Base-by-base conservation (phyloP, 345 rosid species). In the Gossypium stocksii region DNA sequence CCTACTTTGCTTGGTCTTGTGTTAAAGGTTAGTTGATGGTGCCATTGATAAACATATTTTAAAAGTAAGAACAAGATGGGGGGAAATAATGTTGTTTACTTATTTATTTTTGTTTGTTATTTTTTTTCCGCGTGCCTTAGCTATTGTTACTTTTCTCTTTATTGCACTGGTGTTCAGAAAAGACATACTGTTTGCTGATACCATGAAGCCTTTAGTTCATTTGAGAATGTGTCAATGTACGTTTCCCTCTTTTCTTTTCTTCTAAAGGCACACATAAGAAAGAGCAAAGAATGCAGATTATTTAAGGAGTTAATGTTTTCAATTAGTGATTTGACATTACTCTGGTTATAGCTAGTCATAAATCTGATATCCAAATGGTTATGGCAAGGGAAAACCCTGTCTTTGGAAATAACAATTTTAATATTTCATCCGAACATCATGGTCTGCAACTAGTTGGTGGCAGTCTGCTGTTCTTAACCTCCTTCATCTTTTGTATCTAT, bases 21-120 rank as follows among this genome's bases (percentile, higher is more conserved):
- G 19, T 46, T 66, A 14, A 66, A 45, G 54, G 71, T 22, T 66
- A 46, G 71, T 66, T 45, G 38, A 45, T 45, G 71, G 45, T 22
- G 12, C 23, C 23, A 54, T 13, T 7, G 27, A 66, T 13, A 4
- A 45, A 14, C 71, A 20, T 34, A 66, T 22, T 66, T 20, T 45
- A 20, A 46, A 46, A 45, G 54, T 48, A 66, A 66, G 71, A 66
- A 13, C 22, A 45, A 22, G 19, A 45, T 22, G 22, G 34, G 45
- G 29, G 44, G 70, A 45, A 66, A 22, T 45, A 22, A 45, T 46
- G 19, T 48, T 66, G 19, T 20, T 45, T 13, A 22, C 13, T 12
- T 41, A 41, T 38, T 64, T 34, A 38, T 64, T 64, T 9, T 44
- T 20, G 29, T 12, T 66, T 66, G 29, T 44, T 44, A 0, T 34